Evolutionary conservation across 1,284 basidiomycete species (phyloP), one percentile per base, ranked within the genome.

Genomic region (Afroboletus lepidellus): DNA sequence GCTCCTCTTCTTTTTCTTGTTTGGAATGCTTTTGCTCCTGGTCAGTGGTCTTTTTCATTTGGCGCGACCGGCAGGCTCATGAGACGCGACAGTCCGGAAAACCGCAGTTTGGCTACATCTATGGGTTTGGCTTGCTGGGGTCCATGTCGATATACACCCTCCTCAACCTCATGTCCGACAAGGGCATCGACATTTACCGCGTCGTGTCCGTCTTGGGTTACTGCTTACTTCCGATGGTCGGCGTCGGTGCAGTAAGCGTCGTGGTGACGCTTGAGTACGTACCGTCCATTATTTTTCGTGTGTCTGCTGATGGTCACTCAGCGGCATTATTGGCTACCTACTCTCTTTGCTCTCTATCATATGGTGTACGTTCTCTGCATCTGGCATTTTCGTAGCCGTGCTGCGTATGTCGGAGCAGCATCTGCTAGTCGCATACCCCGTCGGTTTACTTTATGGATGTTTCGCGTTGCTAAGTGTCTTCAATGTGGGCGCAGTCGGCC

Each of bases 81-180:
- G 41, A 25, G 16, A n/a, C 1, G 21, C 25, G 0, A 44, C 33
- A 98, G 94, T 94, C 94, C 15, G 97, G 97, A 57, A 98, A 98
- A 77, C 92, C 94, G 8, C 97, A 98, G 69, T 99, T 99, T 72
- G 94, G 93, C 27, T 98, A 98, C 72, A 98, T 99, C 59, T 99
- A 99, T 71, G 97, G 97, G 46, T 92, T 99, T 56, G 96, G 92
- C 44, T 81, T 98, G 13, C 83, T 99, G 60, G 97, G 97, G 48
- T 94, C 91, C 4, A 80, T 85, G n/a, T 94, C 94, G 33, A 90
- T 99, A 66, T 99, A 99, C 77, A 84, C 87, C 41, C 86, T 99
- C 50, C 84, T 99, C 62, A 99, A 99, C 69, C 81, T 98, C 60
- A 99, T 99, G 97, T 93, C 92, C 30, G 91, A 94, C 69, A 85